Evolutionary conservation across 331 rosid genomes (phyloP).

Genomic region (Telfairia occidentalis): DNA sequence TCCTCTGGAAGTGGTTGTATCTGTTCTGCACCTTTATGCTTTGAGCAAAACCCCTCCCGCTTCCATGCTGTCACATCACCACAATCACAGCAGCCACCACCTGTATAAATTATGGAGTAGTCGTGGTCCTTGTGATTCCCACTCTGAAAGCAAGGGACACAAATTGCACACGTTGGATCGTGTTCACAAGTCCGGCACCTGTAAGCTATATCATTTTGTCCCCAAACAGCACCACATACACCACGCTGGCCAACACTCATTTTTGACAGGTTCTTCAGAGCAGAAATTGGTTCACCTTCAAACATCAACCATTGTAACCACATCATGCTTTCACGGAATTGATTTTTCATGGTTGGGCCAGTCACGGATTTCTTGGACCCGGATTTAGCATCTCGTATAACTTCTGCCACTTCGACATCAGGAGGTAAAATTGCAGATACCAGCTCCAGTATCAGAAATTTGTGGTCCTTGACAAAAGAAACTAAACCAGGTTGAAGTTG

Average conservation of each 20-base stretch:
- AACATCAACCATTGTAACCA: constrained; percentile 98
- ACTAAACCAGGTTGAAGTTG: constrained; percentile 44
- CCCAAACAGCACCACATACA: constrained; percentile 95
- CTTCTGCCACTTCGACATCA: constrained; percentile 55
- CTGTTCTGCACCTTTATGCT: constrained; percentile 83
- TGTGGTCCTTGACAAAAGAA: constrained; percentile 43
- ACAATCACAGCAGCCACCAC: constrained; percentile 96
- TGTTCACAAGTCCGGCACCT: constrained; percentile 83
- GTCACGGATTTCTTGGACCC: constrained; percentile 20
- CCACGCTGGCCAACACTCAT: constrained; percentile 77
- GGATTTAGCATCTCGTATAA: constrained; percentile 26
- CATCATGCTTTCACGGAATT: constrained; percentile 48
- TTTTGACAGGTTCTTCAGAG: constrained; percentile 37
- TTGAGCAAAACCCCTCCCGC: constrained; percentile 85
- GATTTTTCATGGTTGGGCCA: constrained; percentile 27
- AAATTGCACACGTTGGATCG: constrained; percentile 93
- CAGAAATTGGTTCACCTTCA: constrained; percentile 54
- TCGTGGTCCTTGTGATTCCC: constrained; percentile 84
- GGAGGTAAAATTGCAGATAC: constrained; percentile 56
- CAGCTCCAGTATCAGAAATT: constrained; percentile 32
- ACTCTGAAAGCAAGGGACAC: constrained; percentile 88
- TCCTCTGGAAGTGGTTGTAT: constrained; percentile 70
- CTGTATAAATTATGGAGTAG: constrained; percentile 62
- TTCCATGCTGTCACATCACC: constrained; percentile 98
- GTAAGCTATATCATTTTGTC: constrained; percentile 65